phyloP scores from a whole-genome alignment of 106 monocot genomes.

The Agapanthus africanus region DNA sequence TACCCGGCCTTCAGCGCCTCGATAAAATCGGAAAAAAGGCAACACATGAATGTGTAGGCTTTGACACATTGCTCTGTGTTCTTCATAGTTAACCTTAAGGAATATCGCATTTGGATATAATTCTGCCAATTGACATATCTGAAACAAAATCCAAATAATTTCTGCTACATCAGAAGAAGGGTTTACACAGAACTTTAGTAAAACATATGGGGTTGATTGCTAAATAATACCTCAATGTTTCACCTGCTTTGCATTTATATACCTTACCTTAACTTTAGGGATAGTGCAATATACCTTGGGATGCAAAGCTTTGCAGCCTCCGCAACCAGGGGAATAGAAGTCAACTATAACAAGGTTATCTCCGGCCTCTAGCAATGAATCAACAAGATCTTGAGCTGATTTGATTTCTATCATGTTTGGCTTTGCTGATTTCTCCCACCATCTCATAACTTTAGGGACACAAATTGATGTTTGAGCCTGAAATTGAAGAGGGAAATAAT shows the following conservation, averaged over 20 bases:
- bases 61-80: conserved; percentile 84
- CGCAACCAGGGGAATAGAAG: conserved; percentile 58
- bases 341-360: conserved; percentile 44
- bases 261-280: too few relatives aligned
- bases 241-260: too few relatives aligned
- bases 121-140: conserved; percentile 87
- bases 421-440: conserved; percentile 35
- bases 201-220: too few relatives aligned
- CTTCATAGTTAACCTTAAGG: conserved; percentile 77
- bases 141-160: conserved; percentile 8
- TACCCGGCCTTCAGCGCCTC: conserved; percentile 74
- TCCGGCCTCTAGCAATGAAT: conserved; percentile 35
- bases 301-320: conserved; percentile 55
- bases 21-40: conserved; percentile 89
- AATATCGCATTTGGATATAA: conserved; percentile 57
- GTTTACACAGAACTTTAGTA: too few relatives aligned
- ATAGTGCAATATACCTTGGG: conserved; percentile 71
- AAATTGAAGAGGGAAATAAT: too few relatives aligned
- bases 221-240: too few relatives aligned
- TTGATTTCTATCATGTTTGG: conserved; percentile 43
- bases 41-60: conserved; percentile 82
- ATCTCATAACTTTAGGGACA: conserved; percentile 18
- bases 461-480: conserved; percentile 12
- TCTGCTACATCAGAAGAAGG: too few relatives aligned
- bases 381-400: conserved; percentile 36